A percentile compares a stretch with the other conserved stretches of the same genome.
Evolutionary conservation across 495 filamentous ascomycete species (phyloP).

Genomic region (Talaromyces wortmannii): DNA sequence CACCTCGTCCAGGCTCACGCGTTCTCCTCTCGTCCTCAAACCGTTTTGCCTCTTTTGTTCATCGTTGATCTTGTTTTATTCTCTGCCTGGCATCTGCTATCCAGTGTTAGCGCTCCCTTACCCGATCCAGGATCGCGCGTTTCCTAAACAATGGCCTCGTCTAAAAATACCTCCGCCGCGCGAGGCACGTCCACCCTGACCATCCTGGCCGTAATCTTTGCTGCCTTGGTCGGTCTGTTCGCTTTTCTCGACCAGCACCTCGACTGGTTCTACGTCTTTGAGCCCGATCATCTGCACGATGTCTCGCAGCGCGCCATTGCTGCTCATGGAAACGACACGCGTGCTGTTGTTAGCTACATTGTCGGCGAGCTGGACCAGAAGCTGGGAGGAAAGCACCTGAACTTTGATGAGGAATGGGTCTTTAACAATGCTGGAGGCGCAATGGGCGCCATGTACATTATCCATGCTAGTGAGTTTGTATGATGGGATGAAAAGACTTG

Average conservation of each 20-base stretch:
- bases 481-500: neutral
- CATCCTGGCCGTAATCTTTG: constrained; percentile 53
- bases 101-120: neutral
- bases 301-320: constrained; percentile 57
- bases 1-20: no score
- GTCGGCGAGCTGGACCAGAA: constrained; percentile 34
- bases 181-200: constrained; percentile 27
- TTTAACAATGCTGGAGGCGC: constrained; percentile 71
- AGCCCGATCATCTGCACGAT: constrained; percentile 58
- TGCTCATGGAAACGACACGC: constrained; percentile 66
- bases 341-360: constrained; percentile 60
- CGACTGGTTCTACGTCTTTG: constrained; percentile 72
- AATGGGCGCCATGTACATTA: constrained; percentile 86
- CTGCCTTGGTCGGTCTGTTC: constrained; percentile 50
- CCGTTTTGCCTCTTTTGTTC: neutral
- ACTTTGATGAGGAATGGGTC: constrained; percentile 40
- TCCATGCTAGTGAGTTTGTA: constrained; percentile 62
- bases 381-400: constrained; percentile 30
- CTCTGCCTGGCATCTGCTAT: neutral
- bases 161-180: neutral
- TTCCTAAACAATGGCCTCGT: neutral
- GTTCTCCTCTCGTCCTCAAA: no score
- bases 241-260: constrained; percentile 62
- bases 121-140: neutral
- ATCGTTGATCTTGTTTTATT: neutral